Conservation (phyloP, 2,329 filamentous ascomycete species). For the Penicillium sp. region DNA sequence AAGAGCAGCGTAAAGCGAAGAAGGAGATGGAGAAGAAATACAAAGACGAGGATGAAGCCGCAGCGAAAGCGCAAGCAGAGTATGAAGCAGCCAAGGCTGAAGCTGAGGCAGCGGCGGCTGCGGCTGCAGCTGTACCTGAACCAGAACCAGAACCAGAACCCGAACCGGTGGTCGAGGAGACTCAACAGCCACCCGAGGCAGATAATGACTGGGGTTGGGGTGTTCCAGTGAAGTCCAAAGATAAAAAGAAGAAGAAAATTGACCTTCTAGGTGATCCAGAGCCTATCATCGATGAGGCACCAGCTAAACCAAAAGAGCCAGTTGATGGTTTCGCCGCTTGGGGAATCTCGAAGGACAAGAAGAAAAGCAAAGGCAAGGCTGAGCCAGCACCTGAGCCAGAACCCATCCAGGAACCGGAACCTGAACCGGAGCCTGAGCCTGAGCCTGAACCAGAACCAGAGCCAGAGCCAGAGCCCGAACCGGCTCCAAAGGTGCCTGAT, state of each 20-base stretch:
- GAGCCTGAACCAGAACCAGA: conserved; percentile 27
- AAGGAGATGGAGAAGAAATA: conserved; percentile 29
- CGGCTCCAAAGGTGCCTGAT: conserved; percentile 25
- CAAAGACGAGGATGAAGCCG: conserved; percentile 18
- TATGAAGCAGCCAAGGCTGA: conserved; percentile 12
- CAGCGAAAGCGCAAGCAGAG: background rate
- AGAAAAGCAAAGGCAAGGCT: conserved; percentile 32
- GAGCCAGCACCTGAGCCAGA: conserved; percentile 25
- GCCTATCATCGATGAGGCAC: conserved; percentile 17
- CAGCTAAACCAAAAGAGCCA: conserved; percentile 21
- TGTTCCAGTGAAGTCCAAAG: conserved; percentile 28
- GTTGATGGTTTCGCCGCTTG: conserved; percentile 29
- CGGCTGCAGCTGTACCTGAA: conserved; percentile 7
- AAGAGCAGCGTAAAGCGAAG: conserved; percentile 32
- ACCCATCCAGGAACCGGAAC: conserved; percentile 9
- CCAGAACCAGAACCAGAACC: conserved; percentile 10
- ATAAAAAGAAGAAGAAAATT: conserved; percentile 36
- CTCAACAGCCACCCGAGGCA: conserved; percentile 12
- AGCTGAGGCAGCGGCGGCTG: background rate
- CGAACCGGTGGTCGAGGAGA: conserved; percentile 11
- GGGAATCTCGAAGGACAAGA: conserved; percentile 27
- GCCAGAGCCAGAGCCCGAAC: conserved; percentile 29
- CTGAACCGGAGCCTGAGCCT: conserved; percentile 14
- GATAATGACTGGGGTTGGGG: conserved; percentile 34
- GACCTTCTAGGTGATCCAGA: conserved; percentile 27